A percentile compares a stretch with the other conserved stretches of the same genome.
Conservation (phyloP, 2,329 filamentous ascomycete species). For the Teratosphaeriaceae sp. region DNA sequence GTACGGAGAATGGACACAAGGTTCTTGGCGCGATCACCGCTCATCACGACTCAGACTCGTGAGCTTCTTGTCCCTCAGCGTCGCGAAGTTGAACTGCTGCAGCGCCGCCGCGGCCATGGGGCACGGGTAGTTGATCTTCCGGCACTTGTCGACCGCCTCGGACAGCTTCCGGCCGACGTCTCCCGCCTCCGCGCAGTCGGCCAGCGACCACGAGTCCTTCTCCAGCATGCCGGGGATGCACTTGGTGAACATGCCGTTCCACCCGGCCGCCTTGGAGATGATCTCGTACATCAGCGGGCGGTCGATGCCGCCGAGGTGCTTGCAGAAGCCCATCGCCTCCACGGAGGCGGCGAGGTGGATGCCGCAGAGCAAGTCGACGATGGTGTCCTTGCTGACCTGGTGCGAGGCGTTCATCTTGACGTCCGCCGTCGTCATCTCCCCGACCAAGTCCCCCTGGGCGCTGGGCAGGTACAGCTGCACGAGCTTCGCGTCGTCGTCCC, state of each 20-base stretch:
- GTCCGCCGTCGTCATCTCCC: conserved; percentile 28
- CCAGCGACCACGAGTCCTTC: conserved; percentile 28
- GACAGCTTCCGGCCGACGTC: conserved; percentile 34
- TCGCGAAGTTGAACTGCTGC: conserved; percentile 30
- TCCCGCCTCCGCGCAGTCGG: conserved; percentile 32
- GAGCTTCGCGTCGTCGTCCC: conserved; percentile 50
- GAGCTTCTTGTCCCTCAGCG: conserved; percentile 14
- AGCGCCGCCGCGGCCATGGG: conserved; percentile 30
- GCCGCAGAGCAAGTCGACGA: conserved; percentile 37
- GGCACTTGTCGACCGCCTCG: conserved; percentile 36
- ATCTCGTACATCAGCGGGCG: conserved; percentile 40
- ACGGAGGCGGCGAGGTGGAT: conserved; percentile 45
- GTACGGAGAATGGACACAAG: no score
- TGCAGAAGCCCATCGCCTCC: conserved; percentile 43
- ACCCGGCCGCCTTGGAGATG: conserved; percentile 42
- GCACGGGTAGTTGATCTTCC: conserved; percentile 25
- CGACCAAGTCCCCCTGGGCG: conserved; percentile 26
- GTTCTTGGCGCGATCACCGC: conserved; percentile 1
- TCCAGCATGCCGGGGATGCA: conserved; percentile 29
- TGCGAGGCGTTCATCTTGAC: conserved; percentile 31
- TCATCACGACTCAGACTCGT: conserved; percentile 8
- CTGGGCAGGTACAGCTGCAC: conserved; percentile 46
- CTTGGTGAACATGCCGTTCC: conserved; percentile 39
- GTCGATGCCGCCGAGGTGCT: conserved; percentile 37
- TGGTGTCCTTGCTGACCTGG: conserved; percentile 30